Evolutionary conservation across 2,329 filamentous ascomycete species (phyloP).

Genomic region (Coniochaeta ligniaria): DNA sequence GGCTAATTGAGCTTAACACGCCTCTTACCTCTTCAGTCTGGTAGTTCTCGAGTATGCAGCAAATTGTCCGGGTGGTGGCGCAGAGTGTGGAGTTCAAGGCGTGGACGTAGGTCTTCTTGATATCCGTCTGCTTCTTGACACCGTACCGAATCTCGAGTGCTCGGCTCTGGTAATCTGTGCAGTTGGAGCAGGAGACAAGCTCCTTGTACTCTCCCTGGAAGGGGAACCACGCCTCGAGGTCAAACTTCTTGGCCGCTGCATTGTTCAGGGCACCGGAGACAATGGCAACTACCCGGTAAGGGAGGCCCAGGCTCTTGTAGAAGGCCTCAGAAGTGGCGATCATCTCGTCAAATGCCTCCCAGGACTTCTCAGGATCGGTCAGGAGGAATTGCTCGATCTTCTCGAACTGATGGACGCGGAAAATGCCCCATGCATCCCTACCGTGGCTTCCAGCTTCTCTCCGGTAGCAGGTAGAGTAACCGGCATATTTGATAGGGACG

Average conservation of each 20-base stretch:
- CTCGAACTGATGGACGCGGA: constrained; percentile 97
- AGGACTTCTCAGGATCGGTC: constrained; percentile 49
- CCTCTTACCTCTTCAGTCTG: constrained; percentile 72
- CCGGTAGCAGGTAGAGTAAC: constrained; percentile 91
- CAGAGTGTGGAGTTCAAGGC: constrained; percentile 74
- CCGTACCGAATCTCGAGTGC: constrained; percentile 91
- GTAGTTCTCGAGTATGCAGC: constrained; percentile 95
- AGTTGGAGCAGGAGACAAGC: constrained; percentile 95
- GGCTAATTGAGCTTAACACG: neutral
- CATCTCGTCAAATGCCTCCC: constrained; percentile 92
- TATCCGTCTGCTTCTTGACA: constrained; percentile 75
- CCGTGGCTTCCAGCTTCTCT: constrained; percentile 87
- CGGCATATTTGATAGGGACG: constrained; percentile 85
- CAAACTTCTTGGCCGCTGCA: constrained; percentile 80
- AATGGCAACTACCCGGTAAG: constrained; percentile 88
- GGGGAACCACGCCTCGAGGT: constrained; percentile 94
- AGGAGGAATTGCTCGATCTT: constrained; percentile 52
- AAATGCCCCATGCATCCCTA: constrained; percentile 85
- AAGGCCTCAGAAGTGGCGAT: constrained; percentile 87
- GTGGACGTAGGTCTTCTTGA: constrained; percentile 90
- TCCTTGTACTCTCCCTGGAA: constrained; percentile 98
- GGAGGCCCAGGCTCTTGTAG: constrained; percentile 81
- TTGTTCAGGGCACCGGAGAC: constrained; percentile 96
- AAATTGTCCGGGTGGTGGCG: constrained; percentile 86
- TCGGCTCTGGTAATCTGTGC: constrained; percentile 93